Evolutionary conservation across 2,329 filamentous ascomycete genomes (phyloP).

Genomic region (Alternaria gansuensis): DNA sequence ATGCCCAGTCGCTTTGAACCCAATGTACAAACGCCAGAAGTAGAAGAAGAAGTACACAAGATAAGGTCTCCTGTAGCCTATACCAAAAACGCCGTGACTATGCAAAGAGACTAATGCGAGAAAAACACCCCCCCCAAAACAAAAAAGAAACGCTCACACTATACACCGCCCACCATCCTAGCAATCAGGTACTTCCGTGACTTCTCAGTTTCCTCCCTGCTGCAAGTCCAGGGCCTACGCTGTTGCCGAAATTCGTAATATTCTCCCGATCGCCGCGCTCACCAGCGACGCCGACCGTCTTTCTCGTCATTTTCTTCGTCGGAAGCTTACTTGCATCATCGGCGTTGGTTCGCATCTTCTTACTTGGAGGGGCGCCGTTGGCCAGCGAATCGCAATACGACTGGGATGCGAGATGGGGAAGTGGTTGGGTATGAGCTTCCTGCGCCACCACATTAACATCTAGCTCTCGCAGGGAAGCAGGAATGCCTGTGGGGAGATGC

Average conservation of each 20-base stretch:
- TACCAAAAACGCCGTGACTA: constrained; percentile 6
- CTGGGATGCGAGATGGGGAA: constrained; percentile 43
- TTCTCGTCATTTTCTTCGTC: constrained; percentile 54
- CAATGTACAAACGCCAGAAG: constrained; percentile 1
- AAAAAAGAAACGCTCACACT: neutral
- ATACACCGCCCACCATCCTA: neutral
- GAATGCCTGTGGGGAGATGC: constrained; percentile 34
- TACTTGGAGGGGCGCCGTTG: constrained; percentile 51
- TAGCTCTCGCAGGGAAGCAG: constrained; percentile 56
- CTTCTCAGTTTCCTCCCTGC: constrained; percentile 53
- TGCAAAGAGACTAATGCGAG: constrained; percentile 1
- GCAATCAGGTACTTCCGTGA: constrained; percentile 37
- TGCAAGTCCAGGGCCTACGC: constrained; percentile 50
- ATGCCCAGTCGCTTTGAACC: constrained; percentile 1
- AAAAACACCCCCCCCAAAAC: neutral
- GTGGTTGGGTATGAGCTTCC: constrained; percentile 43
- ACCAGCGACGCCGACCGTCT: constrained; percentile 54
- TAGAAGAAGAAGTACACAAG: constrained; percentile 4
- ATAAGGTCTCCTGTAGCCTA: neutral
- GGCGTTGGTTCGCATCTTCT: constrained; percentile 54
- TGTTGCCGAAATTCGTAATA: constrained; percentile 53
- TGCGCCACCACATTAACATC: constrained; percentile 58
- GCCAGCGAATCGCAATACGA: constrained; percentile 40
- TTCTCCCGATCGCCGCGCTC: constrained; percentile 55
- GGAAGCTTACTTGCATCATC: constrained; percentile 54